A percentile compares a stretch with the other conserved stretches of the same genome.
Evolutionary conservation across 2,329 filamentous ascomycete genomes (phyloP).

Genomic region (Xylariaceae sp.): DNA sequence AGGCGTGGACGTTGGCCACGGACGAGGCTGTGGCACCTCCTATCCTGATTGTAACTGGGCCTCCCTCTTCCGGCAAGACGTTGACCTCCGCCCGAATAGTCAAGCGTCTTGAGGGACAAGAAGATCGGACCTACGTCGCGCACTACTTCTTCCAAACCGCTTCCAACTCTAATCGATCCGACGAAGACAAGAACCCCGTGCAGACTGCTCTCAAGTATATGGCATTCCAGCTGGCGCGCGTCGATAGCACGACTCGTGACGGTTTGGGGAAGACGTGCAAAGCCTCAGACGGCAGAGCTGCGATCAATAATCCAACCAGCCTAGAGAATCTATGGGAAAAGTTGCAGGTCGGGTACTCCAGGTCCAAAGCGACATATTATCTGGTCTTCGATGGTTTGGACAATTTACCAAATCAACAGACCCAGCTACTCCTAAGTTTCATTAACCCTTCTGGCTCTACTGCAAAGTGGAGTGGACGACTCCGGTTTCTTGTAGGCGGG

Average conservation of each 20-base stretch:
- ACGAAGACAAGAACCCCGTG: conserved; percentile 19
- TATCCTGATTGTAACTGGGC: conserved; percentile 21
- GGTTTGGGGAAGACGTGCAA: conserved; percentile 21
- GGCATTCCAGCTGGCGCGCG: conserved; percentile 27
- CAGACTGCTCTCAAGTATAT: conserved; percentile 25
- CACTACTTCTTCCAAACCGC: conserved; percentile 28
- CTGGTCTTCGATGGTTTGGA: conserved; percentile 25
- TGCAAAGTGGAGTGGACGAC: conserved; percentile 6
- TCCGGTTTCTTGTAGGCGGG: conserved; percentile 21
- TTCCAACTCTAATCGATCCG: conserved; percentile 18
- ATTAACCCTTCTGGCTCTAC: conserved; percentile 11
- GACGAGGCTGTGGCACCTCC: conserved; percentile 14
- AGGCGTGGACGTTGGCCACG: conserved; percentile 9
- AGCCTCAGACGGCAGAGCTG: not conserved
- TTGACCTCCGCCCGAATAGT: conserved; percentile 20
- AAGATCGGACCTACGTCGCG: conserved; percentile 22
- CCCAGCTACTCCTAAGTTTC: conserved; percentile 14
- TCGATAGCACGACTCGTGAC: conserved; percentile 20
- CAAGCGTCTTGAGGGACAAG: conserved; percentile 23
- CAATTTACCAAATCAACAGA: conserved; percentile 15
- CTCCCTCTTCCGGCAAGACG: conserved; percentile 23
- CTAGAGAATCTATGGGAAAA: conserved; percentile 18
- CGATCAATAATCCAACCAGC: conserved; percentile 7
- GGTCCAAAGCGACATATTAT: conserved; percentile 19
- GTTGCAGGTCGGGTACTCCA: conserved; percentile 18